Percentiles rank a stretch among this genome's conserved stretches.
phyloP scores from a whole-genome alignment of 2,329 filamentous ascomycete genomes.

The Penicillium sp. region DNA sequence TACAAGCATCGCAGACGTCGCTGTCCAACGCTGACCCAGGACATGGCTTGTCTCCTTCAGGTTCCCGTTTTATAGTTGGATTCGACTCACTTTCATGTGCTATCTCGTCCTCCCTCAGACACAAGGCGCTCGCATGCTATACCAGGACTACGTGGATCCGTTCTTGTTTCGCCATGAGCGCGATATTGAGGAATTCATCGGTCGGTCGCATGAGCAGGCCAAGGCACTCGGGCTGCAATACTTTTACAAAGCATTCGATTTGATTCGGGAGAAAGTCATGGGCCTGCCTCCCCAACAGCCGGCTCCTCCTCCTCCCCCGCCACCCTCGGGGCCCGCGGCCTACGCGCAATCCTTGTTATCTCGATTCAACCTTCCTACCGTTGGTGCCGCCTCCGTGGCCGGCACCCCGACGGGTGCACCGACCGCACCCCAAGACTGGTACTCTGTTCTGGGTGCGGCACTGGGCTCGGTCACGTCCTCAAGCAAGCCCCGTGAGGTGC shows the following conservation, averaged over 20 bases:
- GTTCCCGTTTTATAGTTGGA: conserved; percentile 90
- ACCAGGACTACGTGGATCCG: conserved; percentile 78
- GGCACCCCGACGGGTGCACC: conserved; percentile 43
- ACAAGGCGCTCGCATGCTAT: conserved; percentile 83
- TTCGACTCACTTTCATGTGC: conserved; percentile 78
- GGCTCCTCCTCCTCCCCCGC: conserved; percentile 32
- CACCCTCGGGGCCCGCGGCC: conserved; percentile 33
- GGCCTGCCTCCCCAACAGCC: conserved; percentile 61
- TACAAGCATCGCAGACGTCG: neutral
- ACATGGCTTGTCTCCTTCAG: conserved; percentile 33
- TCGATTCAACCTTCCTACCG: conserved; percentile 75
- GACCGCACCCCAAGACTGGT: conserved; percentile 60
- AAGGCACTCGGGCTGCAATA: conserved; percentile 71
- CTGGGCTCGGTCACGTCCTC: conserved; percentile 55
- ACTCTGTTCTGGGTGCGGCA: conserved; percentile 68
- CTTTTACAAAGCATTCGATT: conserved; percentile 63
- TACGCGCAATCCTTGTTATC: conserved; percentile 81
- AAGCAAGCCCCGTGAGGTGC: conserved; percentile 33
- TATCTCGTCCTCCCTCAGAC: conserved; percentile 97
- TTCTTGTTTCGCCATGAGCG: conserved; percentile 81
- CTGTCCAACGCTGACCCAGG: conserved; percentile 1
- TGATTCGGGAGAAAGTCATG: conserved; percentile 70
- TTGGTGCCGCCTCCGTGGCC: conserved; percentile 46
- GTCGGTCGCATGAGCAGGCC: conserved; percentile 69
- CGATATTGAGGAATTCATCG: conserved; percentile 87